These are phyloP conservation scores for Suhomyces coccinellae DNA, from an alignment of 1,139 yeast genomes.

Conservation along the genomic window DNA sequence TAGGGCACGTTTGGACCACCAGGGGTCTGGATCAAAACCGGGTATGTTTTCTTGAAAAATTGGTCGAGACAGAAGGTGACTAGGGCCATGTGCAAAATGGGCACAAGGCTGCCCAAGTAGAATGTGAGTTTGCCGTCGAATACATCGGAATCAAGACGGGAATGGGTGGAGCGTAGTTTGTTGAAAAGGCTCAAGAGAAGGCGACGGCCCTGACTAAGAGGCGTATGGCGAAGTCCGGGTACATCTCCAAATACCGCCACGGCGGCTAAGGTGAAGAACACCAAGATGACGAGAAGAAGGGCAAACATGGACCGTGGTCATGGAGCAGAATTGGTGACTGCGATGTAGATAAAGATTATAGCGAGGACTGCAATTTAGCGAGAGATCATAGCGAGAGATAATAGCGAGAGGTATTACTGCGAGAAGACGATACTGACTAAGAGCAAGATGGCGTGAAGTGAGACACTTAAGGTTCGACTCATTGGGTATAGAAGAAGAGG, in stretches of 20 bases:
- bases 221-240: slow-evolving; percentile 46
- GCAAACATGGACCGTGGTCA: not conserved
- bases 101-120: slow-evolving; percentile 45
- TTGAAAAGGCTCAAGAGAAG: slow-evolving; percentile 10
- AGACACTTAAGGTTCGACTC: no score
- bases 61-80: slow-evolving; percentile 47
- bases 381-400: no score
- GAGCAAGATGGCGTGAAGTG: no score
- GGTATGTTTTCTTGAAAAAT: slow-evolving; percentile 46
- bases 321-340: no score
- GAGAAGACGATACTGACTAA: not conserved
- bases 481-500: no score
- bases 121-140: slow-evolving; percentile 21
- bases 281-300: slow-evolving; percentile 1
- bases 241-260: slow-evolving; percentile 53
- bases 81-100: slow-evolving; percentile 47
- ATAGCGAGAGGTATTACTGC: not conserved
- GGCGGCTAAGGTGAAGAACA: slow-evolving; percentile 4
- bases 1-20: slow-evolving; percentile 15
- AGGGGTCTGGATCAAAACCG: slow-evolving; percentile 20
- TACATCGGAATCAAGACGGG: slow-evolving; percentile 11
- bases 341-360: no score
- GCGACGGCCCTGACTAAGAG: slow-evolving; percentile 25
- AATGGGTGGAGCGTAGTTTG: slow-evolving; percentile 6
- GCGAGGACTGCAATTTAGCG: no score